phyloP scores from a whole-genome alignment of 441 rosid species.

The Dalechampia spathulata region DNA sequence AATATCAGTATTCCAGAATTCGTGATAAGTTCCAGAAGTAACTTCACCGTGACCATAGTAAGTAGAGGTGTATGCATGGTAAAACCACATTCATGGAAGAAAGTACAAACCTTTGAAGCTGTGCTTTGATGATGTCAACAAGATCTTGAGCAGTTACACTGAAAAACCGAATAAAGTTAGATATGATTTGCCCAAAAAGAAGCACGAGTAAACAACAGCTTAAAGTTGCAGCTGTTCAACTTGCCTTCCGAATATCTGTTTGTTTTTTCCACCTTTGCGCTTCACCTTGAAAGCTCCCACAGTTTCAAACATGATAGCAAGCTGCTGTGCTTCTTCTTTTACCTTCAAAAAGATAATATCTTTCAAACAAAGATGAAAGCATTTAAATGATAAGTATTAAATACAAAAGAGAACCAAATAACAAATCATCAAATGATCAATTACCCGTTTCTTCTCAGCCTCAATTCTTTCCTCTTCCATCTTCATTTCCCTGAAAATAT shows the following conservation, averaged over 20 bases:
- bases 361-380: not conserved
- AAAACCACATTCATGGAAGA: not conserved
- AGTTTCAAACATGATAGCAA: constrained; percentile 67
- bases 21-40: not conserved
- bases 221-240: constrained; percentile 16
- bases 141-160: constrained; percentile 94
- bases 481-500: constrained; percentile 56
- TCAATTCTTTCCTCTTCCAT: constrained; percentile 77
- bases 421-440: constrained; percentile 5
- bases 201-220: not conserved
- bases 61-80: constrained; percentile 1
- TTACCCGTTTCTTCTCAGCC: constrained; percentile 89
- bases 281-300: constrained; percentile 91
- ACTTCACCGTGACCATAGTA: not conserved
- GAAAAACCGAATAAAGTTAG: constrained; percentile 23
- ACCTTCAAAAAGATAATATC: constrained; percentile 39
- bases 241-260: constrained; percentile 80
- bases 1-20: not conserved
- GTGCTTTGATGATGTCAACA: constrained; percentile 84
- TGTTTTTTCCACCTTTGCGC: constrained; percentile 89
- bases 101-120: constrained; percentile 76
- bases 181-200: not conserved
- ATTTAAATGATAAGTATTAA: not conserved
- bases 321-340: constrained; percentile 85
- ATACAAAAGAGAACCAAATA: not conserved